Evolutionary conservation across 306 rosid species (phyloP).

Genomic region (Prunus salicina): DNA sequence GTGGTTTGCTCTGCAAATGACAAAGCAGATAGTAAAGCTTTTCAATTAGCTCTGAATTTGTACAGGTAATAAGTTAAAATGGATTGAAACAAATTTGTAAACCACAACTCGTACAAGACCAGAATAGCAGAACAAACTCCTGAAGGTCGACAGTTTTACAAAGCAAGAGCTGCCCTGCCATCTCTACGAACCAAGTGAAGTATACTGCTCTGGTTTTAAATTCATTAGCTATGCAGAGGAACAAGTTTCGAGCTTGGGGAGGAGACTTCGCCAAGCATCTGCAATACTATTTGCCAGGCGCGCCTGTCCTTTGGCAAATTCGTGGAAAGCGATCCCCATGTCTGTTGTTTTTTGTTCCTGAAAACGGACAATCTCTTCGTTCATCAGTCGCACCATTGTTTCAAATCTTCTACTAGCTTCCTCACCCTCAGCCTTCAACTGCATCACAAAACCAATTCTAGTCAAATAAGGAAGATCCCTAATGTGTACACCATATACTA

Average conservation of each 20-base stretch:
- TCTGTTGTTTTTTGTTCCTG: slow-evolving; percentile 92
- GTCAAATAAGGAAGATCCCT: slow-evolving; percentile 7
- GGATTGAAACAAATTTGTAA: background rate
- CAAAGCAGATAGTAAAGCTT: background rate
- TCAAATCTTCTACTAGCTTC: slow-evolving; percentile 82
- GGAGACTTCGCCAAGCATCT: slow-evolving; percentile 91
- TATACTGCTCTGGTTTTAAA: slow-evolving; percentile 12
- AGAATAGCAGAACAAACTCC: slow-evolving; percentile 35
- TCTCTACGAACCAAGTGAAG: slow-evolving; percentile 1
- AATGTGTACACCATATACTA: background rate
- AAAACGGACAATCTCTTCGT: slow-evolving; percentile 79
- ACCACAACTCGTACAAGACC: slow-evolving; percentile 26
- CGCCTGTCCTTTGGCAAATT: slow-evolving; percentile 96
- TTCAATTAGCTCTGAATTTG: slow-evolving; percentile 39
- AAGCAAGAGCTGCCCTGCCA: slow-evolving; percentile 35
- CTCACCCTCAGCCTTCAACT: slow-evolving; percentile 94
- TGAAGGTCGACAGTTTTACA: slow-evolving; percentile 21
- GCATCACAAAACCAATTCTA: slow-evolving; percentile 39
- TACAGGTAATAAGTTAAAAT: slow-evolving; percentile 39
- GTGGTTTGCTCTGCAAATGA: background rate
- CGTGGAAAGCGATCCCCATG: slow-evolving; percentile 90
- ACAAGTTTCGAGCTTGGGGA: slow-evolving; percentile 88
- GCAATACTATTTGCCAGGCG: slow-evolving; percentile 82
- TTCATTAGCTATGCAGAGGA: slow-evolving; percentile 38
- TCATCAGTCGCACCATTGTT: slow-evolving; percentile 73